Evolutionary conservation across 192 early-diverging fungal species (phyloP).

Genomic region (Coemansia sp.): DNA sequence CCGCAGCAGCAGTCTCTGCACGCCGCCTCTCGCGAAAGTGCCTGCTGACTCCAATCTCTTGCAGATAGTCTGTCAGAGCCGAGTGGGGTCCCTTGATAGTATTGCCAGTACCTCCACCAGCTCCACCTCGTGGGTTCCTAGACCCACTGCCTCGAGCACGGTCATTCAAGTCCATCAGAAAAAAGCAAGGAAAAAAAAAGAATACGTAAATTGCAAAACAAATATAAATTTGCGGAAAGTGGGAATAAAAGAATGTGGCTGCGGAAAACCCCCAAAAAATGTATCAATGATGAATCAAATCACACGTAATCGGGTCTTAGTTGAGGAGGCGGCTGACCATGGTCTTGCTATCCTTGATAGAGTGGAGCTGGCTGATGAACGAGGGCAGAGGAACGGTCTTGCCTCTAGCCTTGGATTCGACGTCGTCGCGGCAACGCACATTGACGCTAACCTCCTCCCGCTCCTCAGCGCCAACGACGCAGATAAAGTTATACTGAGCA

Average conservation of each 20-base stretch:
- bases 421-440: slow-evolving; percentile 84
- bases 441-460: slow-evolving; percentile 77
- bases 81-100: slow-evolving; percentile 47
- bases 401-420: slow-evolving; percentile 78
- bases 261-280: background rate
- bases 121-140: background rate
- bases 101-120: slow-evolving; percentile 1
- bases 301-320: background rate
- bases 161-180: slow-evolving; percentile 40
- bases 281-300: background rate
- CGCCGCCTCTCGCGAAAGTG: slow-evolving; percentile 46
- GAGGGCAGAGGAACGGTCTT: slow-evolving; percentile 72
- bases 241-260: background rate
- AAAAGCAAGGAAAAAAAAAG: background rate
- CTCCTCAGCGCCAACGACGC: slow-evolving; percentile 91
- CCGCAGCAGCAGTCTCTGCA: slow-evolving; percentile 26
- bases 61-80: slow-evolving; percentile 51
- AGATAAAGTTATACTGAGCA: slow-evolving; percentile 95
- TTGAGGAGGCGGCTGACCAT: slow-evolving; percentile 58
- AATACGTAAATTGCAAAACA: background rate
- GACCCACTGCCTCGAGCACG: slow-evolving; percentile 26
- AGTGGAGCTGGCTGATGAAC: slow-evolving; percentile 66
- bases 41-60: slow-evolving; percentile 48
- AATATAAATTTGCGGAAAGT: background rate
- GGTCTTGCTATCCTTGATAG: slow-evolving; percentile 65